Evolutionary conservation across 2,329 filamentous ascomycete genomes (phyloP).

Genomic region (Nothophoma quercina): DNA sequence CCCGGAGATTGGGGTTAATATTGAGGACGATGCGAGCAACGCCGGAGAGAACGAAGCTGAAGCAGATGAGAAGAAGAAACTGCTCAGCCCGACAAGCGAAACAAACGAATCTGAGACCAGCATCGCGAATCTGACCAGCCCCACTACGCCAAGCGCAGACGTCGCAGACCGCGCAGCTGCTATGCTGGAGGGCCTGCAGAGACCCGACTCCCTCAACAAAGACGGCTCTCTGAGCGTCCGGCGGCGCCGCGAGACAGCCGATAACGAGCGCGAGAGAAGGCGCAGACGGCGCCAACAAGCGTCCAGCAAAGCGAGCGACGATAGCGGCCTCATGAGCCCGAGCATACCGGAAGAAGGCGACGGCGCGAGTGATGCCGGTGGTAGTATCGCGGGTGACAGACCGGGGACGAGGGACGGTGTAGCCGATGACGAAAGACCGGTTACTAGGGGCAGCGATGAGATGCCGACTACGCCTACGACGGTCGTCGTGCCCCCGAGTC

Average conservation of each 20-base stretch:
- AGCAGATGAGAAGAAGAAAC: constrained; percentile 56
- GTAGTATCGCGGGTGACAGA: constrained; percentile 10
- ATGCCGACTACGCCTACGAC: constrained; percentile 40
- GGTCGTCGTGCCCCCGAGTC: constrained; percentile 49
- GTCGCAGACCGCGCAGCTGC: constrained; percentile 85
- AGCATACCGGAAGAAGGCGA: constrained; percentile 42
- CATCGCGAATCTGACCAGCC: constrained; percentile 31
- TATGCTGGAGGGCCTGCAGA: constrained; percentile 82
- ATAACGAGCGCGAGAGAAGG: constrained; percentile 77
- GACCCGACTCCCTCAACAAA: constrained; percentile 62
- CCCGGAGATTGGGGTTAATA: constrained; percentile 72
- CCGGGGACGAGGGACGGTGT: constrained; percentile 16
- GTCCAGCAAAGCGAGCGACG: constrained; percentile 42
- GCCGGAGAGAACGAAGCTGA: constrained; percentile 11
- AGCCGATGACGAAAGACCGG: constrained; percentile 20
- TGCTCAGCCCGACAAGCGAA: constrained; percentile 60
- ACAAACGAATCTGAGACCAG: constrained; percentile 36
- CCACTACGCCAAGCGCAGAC: constrained; percentile 59
- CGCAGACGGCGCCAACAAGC: constrained; percentile 61
- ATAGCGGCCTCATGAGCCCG: constrained; percentile 43
- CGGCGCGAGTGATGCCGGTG: constrained; percentile 15
- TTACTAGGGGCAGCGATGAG: constrained; percentile 20
- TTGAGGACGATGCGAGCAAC: constrained; percentile 53
- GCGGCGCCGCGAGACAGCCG: constrained; percentile 75
- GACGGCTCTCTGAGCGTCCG: constrained; percentile 61